Base-by-base conservation (phyloP, 441 rosid species). In the Bruguiera hainesii region DNA sequence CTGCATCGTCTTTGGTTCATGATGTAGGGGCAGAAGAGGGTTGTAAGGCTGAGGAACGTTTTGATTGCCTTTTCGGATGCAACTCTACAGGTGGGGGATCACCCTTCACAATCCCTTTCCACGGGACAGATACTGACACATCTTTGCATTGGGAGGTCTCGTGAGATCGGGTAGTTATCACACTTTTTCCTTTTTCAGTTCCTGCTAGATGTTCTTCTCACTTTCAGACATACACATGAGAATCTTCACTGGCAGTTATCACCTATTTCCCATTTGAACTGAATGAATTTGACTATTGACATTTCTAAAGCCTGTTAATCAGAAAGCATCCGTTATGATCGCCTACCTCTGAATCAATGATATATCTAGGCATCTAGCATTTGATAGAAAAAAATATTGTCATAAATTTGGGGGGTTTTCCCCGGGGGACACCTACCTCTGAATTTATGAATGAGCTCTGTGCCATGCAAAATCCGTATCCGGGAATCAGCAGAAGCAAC, bases 401-500 rank as follows among this genome's bases (percentile, higher is more conserved):
- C 42, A 1, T 37, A 37, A 37, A 37, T 8, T 10, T 37, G 42
- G 13, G 35, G 10, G 1, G 1, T 8, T 35, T 35, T 35, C 7
- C 2, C 2, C 2, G 3, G 42, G 3, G 42, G 42, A 10, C 42
- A 37, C 37, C 31, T 76, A 91, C 99, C 99, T 87, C 73, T 82
- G 70, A 85, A 89, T 76, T 90, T 91, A 55, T 80, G 90, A 68
- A 82, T 73, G 39, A 88, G 73, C 29, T 88, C 89, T 10, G 84
- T 60, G 61, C 94, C 93, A 48, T 87, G 96, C 81, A 91, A 20
- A 49, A 89, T 80, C 51, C 96, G 85, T 28, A 91, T 77, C 42
- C 90, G 80, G 11, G 97, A 94, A 85, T 91, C 98, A 63, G 99
- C 99, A 0, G 97, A 87, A 33, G 96, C 86, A 60, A 91, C 82